These are phyloP conservation scores for Angomonas ambiguus DNA, from an alignment of 208 protist genomes.

Conservation along the genomic window DNA sequence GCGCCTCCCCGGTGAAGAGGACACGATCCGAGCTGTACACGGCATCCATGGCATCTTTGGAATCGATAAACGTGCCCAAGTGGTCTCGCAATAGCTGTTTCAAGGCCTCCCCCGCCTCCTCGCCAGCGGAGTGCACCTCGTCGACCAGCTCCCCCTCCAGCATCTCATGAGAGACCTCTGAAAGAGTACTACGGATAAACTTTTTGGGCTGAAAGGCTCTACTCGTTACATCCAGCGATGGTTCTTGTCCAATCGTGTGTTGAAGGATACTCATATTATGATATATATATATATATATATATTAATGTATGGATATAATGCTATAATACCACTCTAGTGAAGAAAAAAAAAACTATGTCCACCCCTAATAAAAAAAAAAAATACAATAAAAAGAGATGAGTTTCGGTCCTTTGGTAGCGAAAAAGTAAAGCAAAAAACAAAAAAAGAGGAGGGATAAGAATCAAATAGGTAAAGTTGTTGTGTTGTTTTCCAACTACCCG, in stretches of 20 bases:
- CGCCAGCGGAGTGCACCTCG: constrained; percentile 29
- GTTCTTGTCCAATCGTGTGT: constrained; percentile 9
- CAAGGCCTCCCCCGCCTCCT: constrained; percentile 46
- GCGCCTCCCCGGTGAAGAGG: constrained; percentile 80
- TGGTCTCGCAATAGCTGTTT: constrained; percentile 80
- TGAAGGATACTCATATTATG: not conserved
- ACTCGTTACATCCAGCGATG: constrained; percentile 58
- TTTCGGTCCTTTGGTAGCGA: not conserved
- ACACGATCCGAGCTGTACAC: constrained; percentile 63
- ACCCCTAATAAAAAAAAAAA: not conserved
- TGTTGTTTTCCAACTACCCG: too few relatives aligned
- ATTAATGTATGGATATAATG: too few relatives aligned
- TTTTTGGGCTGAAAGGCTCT: constrained; percentile 62
- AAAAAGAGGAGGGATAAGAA: constrained; percentile 5
- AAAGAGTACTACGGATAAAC: constrained; percentile 51
- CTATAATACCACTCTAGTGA: too few relatives aligned
- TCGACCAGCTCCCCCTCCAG: constrained; percentile 50
- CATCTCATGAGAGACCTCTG: constrained; percentile 34
- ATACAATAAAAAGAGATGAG: not conserved
- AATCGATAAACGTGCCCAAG: constrained; percentile 80
- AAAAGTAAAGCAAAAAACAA: constrained; percentile 5
- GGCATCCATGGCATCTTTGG: constrained; percentile 72
- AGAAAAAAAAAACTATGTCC: too few relatives aligned
- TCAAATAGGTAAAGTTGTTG: not conserved
- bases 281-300: not conserved